Evolutionary conservation across 352 stramenopile species (phyloP).

Genomic region (Pythium brachiatum): DNA sequence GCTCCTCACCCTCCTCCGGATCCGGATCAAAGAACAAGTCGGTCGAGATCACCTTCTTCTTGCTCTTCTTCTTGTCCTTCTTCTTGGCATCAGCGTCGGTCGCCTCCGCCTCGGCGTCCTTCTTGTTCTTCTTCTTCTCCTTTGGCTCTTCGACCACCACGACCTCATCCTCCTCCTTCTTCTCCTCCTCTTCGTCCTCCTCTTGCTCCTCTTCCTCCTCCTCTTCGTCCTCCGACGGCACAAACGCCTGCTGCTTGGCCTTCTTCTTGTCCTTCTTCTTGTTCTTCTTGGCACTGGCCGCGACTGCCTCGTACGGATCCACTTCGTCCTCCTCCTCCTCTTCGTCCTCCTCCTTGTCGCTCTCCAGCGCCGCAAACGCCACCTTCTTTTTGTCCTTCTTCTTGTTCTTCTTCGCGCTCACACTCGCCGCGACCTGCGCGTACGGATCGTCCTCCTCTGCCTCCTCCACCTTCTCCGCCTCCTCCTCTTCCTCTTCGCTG

Average conservation of each 20-base stretch:
- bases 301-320: slow-evolving; percentile 48
- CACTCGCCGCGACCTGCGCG: slow-evolving; percentile 25
- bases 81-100: slow-evolving; percentile 40
- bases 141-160: slow-evolving; percentile 29
- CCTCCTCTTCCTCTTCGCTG: slow-evolving; percentile 41
- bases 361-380: slow-evolving; percentile 11
- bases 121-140: slow-evolving; percentile 31
- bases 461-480: slow-evolving; percentile 29
- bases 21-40: slow-evolving; percentile 72
- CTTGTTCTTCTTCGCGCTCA: slow-evolving; percentile 33
- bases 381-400: slow-evolving; percentile 37
- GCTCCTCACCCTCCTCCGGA: slow-evolving; percentile 32
- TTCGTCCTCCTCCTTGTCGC: slow-evolving; percentile 10
- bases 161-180: slow-evolving; percentile 29
- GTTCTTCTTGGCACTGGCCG: slow-evolving; percentile 67
- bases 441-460: slow-evolving; percentile 32
- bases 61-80: slow-evolving; percentile 65
- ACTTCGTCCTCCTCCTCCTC: slow-evolving; percentile 39
- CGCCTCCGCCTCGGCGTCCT: slow-evolving; percentile 25
- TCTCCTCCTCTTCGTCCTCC: slow-evolving; percentile 33
- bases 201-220: slow-evolving; percentile 26
- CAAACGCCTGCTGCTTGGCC: slow-evolving; percentile 35
- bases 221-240: slow-evolving; percentile 42
- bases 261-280: slow-evolving; percentile 75
- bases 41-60: slow-evolving; percentile 78